phyloP scores from a whole-genome alignment of 1,139 yeast species.

The Pichia sp. region DNA sequence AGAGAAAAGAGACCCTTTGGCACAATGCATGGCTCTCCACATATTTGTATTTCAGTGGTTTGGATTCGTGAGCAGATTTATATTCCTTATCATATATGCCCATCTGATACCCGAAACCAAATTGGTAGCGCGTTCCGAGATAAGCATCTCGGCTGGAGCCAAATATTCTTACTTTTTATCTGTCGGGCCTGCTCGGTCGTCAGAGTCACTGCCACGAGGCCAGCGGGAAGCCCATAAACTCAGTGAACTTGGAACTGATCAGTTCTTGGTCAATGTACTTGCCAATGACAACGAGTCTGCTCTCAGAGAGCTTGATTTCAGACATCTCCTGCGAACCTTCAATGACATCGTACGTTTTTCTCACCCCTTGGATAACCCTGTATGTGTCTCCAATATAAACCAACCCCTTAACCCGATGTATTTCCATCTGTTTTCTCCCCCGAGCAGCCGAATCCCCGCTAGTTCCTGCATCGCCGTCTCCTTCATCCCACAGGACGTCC shows the following conservation, averaged over 20 bases:
- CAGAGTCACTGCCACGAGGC: background rate
- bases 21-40: too few species aligned
- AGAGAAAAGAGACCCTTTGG: too few species aligned
- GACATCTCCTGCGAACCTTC: slow-evolving; percentile 41
- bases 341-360: slow-evolving; percentile 83
- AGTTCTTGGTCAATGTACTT: slow-evolving; percentile 41
- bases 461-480: background rate
- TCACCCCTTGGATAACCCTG: slow-evolving; percentile 86
- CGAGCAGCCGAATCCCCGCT: slow-evolving; percentile 11
- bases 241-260: slow-evolving; percentile 11
- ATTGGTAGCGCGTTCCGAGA: too few species aligned
- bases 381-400: slow-evolving; percentile 41
- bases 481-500: slow-evolving; percentile 61
- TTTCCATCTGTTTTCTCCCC: slow-evolving; percentile 44
- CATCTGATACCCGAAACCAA: too few species aligned
- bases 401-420: slow-evolving; percentile 82
- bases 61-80: too few species aligned
- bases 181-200: background rate
- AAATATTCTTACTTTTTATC: background rate
- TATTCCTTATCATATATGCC: too few species aligned
- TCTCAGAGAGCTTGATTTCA: slow-evolving; percentile 32
- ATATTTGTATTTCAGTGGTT: too few species aligned
- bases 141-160: background rate
- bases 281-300: slow-evolving; percentile 80
- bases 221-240: slow-evolving; percentile 10